Percentiles rank a stretch among this genome's conserved stretches.
Evolutionary conservation across 116 monocot species (phyloP).

Genomic region (Iris pallida): DNA sequence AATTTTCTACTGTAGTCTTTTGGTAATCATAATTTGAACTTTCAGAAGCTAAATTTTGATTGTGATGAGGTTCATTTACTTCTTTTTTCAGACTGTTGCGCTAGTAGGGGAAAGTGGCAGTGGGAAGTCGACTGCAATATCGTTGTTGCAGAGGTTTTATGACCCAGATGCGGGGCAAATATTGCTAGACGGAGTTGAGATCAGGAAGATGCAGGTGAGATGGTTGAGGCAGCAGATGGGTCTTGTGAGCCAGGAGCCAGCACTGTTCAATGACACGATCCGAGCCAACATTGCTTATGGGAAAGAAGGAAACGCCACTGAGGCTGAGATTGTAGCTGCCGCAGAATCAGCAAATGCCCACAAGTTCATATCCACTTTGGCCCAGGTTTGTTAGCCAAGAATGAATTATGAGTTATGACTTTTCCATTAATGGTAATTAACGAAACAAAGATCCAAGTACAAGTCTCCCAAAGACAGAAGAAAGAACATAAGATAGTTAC

Average conservation of each 20-base stretch:
- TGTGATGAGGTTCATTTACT: neutral
- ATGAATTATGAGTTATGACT: neutral
- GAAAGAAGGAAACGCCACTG: conserved; percentile 21
- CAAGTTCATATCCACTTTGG: conserved; percentile 19
- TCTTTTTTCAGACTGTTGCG: conserved; percentile 22
- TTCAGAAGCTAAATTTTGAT: neutral
- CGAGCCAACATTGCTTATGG: conserved; percentile 24
- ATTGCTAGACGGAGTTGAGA: conserved; percentile 20
- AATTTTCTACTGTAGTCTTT: too few species aligned
- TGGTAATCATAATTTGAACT: too few species aligned
- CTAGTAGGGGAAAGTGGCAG: conserved; percentile 28
- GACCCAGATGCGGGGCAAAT: conserved; percentile 22
- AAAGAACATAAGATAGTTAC: too few species aligned
- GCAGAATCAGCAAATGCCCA: conserved; percentile 27
- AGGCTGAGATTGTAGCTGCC: conserved; percentile 23
- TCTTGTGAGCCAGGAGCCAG: conserved; percentile 23
- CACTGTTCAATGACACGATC: conserved; percentile 23
- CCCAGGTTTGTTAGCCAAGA: conserved; percentile 9
- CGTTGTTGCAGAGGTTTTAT: conserved; percentile 25
- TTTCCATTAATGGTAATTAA: too few species aligned
- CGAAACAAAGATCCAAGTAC: too few species aligned
- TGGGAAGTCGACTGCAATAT: conserved; percentile 23
- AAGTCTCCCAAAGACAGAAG: too few species aligned
- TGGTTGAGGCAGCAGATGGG: conserved; percentile 33
- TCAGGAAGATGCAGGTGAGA: conserved; percentile 12